Evolutionary conservation across 208 protist genomes (phyloP).

Genomic region (Phytomonas sp.): DNA sequence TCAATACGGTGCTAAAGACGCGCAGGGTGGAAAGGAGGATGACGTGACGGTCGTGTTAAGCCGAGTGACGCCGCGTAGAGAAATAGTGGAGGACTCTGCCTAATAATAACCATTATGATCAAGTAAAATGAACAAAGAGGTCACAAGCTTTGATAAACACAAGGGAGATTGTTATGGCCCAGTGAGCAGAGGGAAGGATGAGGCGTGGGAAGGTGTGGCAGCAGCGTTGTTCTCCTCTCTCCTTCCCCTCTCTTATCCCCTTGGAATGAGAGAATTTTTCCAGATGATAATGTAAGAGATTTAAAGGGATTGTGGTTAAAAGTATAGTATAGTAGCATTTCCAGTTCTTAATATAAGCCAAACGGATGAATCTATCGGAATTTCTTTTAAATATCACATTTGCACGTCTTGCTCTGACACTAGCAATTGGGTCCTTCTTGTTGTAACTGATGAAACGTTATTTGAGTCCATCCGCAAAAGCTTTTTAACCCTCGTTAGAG

Average conservation of each 20-base stretch:
- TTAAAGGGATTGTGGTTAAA: neutral
- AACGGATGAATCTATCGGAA: neutral
- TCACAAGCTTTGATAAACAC: neutral
- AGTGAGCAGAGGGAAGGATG: neutral
- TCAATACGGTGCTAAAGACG: conserved; percentile 54
- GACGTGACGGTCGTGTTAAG: conserved; percentile 87
- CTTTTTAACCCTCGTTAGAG: neutral
- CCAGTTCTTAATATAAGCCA: neutral
- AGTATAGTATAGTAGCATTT: neutral
- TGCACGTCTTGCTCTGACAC: neutral
- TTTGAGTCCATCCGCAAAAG: neutral
- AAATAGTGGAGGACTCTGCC: conserved; percentile 43
- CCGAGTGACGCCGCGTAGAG: conserved; percentile 76
- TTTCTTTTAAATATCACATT: neutral
- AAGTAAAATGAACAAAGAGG: neutral
- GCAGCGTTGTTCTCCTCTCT: neutral
- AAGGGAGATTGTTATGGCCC: neutral
- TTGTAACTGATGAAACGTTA: neutral
- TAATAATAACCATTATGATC: conserved; percentile 33
- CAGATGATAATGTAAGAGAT: neutral
- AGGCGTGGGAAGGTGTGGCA: neutral
- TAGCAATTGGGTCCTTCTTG: neutral
- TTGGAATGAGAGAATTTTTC: neutral
- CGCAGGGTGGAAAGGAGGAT: conserved; percentile 84
- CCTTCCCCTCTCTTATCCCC: neutral